Conservation (phyloP, 75 land plant species). For the Cunninghamia lanceolata region DNA sequence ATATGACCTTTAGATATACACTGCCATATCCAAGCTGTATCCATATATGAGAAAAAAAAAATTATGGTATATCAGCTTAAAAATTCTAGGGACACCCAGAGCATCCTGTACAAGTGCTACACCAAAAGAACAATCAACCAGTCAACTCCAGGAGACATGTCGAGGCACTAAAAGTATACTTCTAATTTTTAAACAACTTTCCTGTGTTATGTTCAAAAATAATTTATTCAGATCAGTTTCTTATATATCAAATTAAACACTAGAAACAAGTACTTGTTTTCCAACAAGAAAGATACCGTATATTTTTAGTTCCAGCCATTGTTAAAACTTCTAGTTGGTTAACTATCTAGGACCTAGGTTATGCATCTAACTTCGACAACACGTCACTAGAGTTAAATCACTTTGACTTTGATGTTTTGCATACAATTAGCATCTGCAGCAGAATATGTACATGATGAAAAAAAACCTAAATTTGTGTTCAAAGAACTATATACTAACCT, state of each 20-base stretch:
- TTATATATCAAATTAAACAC: background rate
- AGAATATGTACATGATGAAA: background rate
- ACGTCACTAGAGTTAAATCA: background rate
- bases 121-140: background rate
- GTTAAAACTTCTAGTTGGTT: background rate
- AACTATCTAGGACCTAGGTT: background rate
- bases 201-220: background rate
- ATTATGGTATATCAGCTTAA: too few relatives aligned
- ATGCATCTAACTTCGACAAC: background rate
- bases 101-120: background rate
- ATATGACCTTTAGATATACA: too few relatives aligned
- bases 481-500: conserved; percentile 22
- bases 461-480: background rate
- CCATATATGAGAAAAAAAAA: too few relatives aligned
- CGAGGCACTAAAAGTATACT: background rate
- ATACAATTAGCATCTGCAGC: background rate
- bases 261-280: background rate
- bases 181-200: background rate
- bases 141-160: background rate
- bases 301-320: background rate
- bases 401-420: background rate
- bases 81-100: background rate
- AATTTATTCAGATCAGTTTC: background rate
- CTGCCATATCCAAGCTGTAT: too few relatives aligned
- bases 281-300: too few relatives aligned